Percentiles rank a stretch among this genome's conserved stretches.
These are phyloP conservation scores for Hypericum perforatum DNA, from an alignment of 345 rosid genomes.

Conservation along the genomic window DNA sequence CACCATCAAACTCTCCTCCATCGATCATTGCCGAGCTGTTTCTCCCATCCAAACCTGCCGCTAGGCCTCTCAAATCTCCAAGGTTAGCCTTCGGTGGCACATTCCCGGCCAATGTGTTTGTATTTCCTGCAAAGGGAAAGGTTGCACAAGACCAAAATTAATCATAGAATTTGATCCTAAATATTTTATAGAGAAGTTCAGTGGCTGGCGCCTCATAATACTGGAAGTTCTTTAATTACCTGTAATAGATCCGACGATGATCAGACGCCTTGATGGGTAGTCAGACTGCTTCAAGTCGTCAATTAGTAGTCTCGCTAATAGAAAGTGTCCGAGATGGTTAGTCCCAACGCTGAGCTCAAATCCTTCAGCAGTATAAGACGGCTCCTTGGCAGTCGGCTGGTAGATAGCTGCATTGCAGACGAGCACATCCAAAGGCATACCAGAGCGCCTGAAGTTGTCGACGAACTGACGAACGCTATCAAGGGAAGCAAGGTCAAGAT, in stretches of 20 bases:
- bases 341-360: slow-evolving; percentile 92
- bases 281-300: slow-evolving; percentile 75
- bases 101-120: slow-evolving; percentile 93
- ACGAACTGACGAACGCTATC: slow-evolving; percentile 93
- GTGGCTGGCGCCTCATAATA: too few species aligned
- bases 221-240: too few species aligned
- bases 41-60: slow-evolving; percentile 67
- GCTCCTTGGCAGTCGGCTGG: slow-evolving; percentile 82
- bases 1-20: slow-evolving; percentile 90
- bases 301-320: slow-evolving; percentile 67
- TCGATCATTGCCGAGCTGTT: slow-evolving; percentile 85
- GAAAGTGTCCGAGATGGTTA: slow-evolving; percentile 90
- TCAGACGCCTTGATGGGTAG: slow-evolving; percentile 77
- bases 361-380: slow-evolving; percentile 90
- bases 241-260: slow-evolving; percentile 93
- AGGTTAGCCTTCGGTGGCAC: slow-evolving; percentile 96
- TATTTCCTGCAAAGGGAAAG: slow-evolving; percentile 51
- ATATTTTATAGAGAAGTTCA: too few species aligned
- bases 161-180: too few species aligned
- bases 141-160: too few species aligned
- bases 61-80: slow-evolving; percentile 84
- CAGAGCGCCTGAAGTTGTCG: slow-evolving; percentile 51
- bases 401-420: slow-evolving; percentile 96
- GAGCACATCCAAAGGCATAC: slow-evolving; percentile 63
- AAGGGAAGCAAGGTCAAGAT: slow-evolving; percentile 84